A percentile compares a stretch with the other conserved stretches of the same genome.
Conservation (phyloP, 179 eudicot species). For the Patellifolia procumbens region DNA sequence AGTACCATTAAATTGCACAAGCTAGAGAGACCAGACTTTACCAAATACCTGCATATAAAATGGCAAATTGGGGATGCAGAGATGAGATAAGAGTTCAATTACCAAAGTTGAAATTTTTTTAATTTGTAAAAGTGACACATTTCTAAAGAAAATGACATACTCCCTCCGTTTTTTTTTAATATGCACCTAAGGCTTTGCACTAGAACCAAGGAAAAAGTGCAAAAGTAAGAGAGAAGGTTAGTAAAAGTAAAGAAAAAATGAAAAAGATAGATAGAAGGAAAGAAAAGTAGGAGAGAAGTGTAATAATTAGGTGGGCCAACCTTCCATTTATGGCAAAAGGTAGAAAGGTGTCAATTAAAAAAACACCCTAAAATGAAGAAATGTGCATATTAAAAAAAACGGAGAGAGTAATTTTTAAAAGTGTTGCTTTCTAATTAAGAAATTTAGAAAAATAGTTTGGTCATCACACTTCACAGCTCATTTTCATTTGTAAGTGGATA, state of each 20-base stretch:
- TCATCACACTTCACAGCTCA: conserved; percentile 5
- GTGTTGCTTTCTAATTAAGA: not conserved
- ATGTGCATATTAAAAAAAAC: too few species aligned
- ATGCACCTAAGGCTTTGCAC: too few species aligned
- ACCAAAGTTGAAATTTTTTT: conserved; percentile 6
- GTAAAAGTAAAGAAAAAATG: too few species aligned
- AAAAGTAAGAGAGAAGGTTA: too few species aligned
- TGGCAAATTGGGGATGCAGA: not conserved
- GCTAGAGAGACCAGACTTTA: not conserved
- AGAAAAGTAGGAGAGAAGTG: too few species aligned
- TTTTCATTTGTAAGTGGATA: conserved; percentile 1
- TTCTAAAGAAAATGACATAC: not conserved
- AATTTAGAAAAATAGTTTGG: not conserved
- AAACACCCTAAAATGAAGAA: too few species aligned
- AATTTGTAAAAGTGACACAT: not conserved
- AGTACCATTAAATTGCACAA: not conserved
- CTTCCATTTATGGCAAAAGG: too few species aligned
- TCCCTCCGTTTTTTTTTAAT: too few species aligned
- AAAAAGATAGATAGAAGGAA: too few species aligned
- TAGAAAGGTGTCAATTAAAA: too few species aligned
- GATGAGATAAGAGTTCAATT: conserved; percentile 1
- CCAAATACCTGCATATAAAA: not conserved
- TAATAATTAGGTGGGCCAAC: too few species aligned
- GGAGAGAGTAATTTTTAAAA: not conserved
- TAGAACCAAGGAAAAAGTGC: too few species aligned